Conservation (phyloP, 805 yeast species). For the Brettanomyces anomalus region DNA sequence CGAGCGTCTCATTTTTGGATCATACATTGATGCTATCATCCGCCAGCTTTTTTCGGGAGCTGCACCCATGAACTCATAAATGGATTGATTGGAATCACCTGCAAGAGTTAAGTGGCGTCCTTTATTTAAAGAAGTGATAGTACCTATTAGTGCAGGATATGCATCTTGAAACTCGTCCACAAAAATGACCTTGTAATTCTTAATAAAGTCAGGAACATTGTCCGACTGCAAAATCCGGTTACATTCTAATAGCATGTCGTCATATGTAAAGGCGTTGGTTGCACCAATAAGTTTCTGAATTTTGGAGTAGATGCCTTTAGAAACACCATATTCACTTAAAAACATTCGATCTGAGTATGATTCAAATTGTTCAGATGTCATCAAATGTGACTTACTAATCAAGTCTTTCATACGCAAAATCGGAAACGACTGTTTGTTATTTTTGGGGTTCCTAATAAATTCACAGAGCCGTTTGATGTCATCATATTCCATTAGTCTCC, state of each 20-base stretch:
- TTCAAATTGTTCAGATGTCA: conserved; percentile 4
- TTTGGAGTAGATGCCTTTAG: conserved; percentile 1
- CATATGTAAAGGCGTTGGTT: conserved; percentile 15
- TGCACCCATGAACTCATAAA: conserved; percentile 59
- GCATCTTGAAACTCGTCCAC: conserved; percentile 75
- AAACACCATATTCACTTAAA: conserved; percentile 4
- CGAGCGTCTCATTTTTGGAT: conserved; percentile 17
- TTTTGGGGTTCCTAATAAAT: neutral
- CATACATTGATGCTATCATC: conserved; percentile 10
- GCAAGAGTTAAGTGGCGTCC: conserved; percentile 52
- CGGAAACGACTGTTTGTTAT: neutral
- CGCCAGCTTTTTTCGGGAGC: conserved; percentile 20
- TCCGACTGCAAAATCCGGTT: conserved; percentile 7
- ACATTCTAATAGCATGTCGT: conserved; percentile 17
- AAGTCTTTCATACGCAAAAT: conserved; percentile 8
- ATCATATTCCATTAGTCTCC: conserved; percentile 42
- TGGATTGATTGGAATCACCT: conserved; percentile 66
- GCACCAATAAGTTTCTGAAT: conserved; percentile 10
- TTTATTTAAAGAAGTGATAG: conserved; percentile 31
- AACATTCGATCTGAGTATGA: conserved; percentile 7
- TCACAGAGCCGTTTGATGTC: conserved; percentile 14
- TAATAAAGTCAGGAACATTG: conserved; percentile 13
- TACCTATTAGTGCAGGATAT: conserved; percentile 38
- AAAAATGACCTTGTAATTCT: conserved; percentile 32
- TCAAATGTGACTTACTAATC: conserved; percentile 9